Evolutionary conservation across 345 rosid genomes (phyloP).

Genomic region (Eucalyptus melliodora): DNA sequence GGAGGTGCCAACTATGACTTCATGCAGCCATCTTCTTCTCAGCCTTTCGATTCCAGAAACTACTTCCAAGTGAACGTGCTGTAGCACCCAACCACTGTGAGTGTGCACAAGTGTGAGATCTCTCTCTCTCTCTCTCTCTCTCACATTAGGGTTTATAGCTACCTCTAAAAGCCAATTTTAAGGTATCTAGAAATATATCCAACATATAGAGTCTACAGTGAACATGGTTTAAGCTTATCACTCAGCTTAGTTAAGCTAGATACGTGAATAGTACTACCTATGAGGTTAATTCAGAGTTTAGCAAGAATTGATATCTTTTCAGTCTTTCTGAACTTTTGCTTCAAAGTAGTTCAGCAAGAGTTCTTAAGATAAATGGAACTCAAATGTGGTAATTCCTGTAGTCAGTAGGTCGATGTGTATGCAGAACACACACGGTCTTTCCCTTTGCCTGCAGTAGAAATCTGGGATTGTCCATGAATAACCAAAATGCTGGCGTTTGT

Average conservation of each 20-base stretch:
- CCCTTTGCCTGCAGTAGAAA: background rate
- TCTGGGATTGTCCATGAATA: background rate
- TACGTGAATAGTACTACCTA: background rate
- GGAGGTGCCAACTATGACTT: conserved; percentile 57
- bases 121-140: background rate
- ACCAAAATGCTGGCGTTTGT: background rate
- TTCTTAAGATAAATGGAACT: background rate
- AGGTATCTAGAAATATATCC: background rate
- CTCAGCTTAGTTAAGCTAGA: background rate
- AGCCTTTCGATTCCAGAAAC: conserved; percentile 53
- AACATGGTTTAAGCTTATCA: background rate
- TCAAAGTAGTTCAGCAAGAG: background rate
- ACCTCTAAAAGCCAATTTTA: background rate
- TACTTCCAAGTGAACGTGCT: conserved; percentile 78
- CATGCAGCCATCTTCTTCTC: conserved; percentile 31
- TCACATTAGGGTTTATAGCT: background rate
- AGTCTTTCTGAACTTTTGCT: background rate
- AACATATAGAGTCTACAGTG: background rate
- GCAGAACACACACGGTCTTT: background rate
- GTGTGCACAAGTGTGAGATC: background rate
- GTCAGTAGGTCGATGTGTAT: background rate
- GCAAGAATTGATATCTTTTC: background rate
- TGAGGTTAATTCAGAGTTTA: background rate
- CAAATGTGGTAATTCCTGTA: background rate
- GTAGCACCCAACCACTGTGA: conserved; percentile 10